Percentiles rank a stretch among this genome's conserved stretches.
Conservation (phyloP, 2,329 filamentous ascomycete species). For the Colletotrichum tropicicola region DNA sequence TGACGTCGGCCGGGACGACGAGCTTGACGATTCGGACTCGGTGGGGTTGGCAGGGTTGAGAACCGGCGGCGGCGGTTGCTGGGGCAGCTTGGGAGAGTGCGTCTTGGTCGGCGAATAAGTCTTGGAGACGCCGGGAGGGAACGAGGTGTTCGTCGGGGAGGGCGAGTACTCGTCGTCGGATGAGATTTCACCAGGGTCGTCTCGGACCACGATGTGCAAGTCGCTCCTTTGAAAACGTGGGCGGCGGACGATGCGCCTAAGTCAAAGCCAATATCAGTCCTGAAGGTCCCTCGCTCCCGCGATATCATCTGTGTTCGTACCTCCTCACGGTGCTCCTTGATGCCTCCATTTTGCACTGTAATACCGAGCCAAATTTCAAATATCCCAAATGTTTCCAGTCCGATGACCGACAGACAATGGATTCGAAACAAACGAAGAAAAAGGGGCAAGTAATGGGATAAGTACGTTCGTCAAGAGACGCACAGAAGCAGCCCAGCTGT, state of each 20-base stretch:
- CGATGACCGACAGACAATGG: neutral
- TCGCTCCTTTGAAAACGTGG: conserved; percentile 5
- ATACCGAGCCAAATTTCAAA: neutral
- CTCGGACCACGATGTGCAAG: conserved; percentile 15
- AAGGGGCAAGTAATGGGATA: neutral
- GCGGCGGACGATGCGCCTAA: conserved; percentile 7
- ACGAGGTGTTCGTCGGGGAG: neutral
- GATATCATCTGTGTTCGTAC: neutral
- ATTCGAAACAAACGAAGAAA: neutral
- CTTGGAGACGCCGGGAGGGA: conserved; percentile 3
- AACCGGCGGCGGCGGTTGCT: neutral
- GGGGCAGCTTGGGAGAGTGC: neutral
- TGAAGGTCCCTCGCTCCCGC: too few relatives aligned
- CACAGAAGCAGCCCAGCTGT: conserved; percentile 24
- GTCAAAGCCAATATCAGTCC: neutral
- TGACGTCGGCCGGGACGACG: neutral
- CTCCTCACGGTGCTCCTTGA: conserved; percentile 7
- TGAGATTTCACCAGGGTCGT: neutral
- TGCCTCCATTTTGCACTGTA: neutral
- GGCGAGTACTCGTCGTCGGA: conserved; percentile 25
- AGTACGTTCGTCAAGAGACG: conserved; percentile 5
- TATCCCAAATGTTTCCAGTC: neutral
- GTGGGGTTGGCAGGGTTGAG: conserved; percentile 19
- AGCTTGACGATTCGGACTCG: neutral
- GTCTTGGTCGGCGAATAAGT: conserved; percentile 2